Percentiles rank a stretch among this genome's conserved stretches.
phyloP scores from a whole-genome alignment of 352 stramenopile genomes.

The Globisporangium viniferum region DNA sequence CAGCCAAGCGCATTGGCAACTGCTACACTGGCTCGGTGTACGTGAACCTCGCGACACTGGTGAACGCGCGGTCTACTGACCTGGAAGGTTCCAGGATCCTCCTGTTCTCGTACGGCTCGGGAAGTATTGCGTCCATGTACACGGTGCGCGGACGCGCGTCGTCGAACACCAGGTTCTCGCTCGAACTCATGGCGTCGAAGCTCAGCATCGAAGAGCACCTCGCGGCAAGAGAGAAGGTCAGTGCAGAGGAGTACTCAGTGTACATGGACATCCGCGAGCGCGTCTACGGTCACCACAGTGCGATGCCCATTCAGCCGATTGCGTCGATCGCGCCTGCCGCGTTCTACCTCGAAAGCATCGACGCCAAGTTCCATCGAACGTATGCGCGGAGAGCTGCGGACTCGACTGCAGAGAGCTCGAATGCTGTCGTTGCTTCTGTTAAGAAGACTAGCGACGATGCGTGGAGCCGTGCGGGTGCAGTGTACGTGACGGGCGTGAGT shows the following conservation, averaged over 20 bases:
- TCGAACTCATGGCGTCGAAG: slow-evolving; percentile 83
- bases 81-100: slow-evolving; percentile 79
- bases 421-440: slow-evolving; percentile 18
- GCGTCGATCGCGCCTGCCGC: slow-evolving; percentile 68
- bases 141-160: slow-evolving; percentile 42
- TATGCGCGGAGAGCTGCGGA: slow-evolving; percentile 66
- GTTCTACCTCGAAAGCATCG: slow-evolving; percentile 92
- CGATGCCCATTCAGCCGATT: slow-evolving; percentile 73
- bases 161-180: slow-evolving; percentile 63
- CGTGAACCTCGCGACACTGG: slow-evolving; percentile 92
- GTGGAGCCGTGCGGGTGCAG: slow-evolving; percentile 50
- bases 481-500: slow-evolving; percentile 91
- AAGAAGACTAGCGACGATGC: slow-evolving; percentile 34
- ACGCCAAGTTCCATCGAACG: slow-evolving; percentile 83
- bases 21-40: slow-evolving; percentile 98
- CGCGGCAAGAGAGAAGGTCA: slow-evolving; percentile 69
- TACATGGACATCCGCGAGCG: slow-evolving; percentile 89
- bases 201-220: slow-evolving; percentile 87
- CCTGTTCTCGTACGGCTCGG: slow-evolving; percentile 97
- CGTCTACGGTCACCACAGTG: slow-evolving; percentile 66
- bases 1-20: slow-evolving; percentile 93
- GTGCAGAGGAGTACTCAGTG: slow-evolving; percentile 88
- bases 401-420: slow-evolving; percentile 18
- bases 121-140: slow-evolving; percentile 96
- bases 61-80: slow-evolving; percentile 50